Evolutionary conservation across 768 basidiomycete genomes (phyloP), one percentile per base, ranked within the genome.

Genomic region (Psilocybe cubensis): DNA sequence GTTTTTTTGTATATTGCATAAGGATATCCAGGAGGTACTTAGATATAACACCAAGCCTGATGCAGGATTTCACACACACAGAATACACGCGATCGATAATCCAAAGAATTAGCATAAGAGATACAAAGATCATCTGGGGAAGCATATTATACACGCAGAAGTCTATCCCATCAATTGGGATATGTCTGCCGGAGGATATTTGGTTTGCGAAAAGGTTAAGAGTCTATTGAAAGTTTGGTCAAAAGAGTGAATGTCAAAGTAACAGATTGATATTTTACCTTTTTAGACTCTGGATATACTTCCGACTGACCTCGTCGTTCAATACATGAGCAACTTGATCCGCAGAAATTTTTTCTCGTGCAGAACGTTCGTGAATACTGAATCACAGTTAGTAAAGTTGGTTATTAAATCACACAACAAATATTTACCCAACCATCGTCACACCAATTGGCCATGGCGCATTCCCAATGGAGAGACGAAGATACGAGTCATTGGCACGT

Each of bases 391-490:
- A 58, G 38, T 12, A 46, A 20, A 33, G 23, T 9, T 3, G 14
- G 20, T 18, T n/a, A 52, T 12, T 28, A 14, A 50, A 5, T 12
- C 27, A 57, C 20, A n/a, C 24, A 1, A 46, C 24, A 18, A 17
- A n/a, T 9, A 79, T 88, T 35, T 73, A 94, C 94, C 94, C 96
- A 76, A 98, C 97, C 91, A 96, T 96, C 59, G 97, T 99, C 8
- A 99, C 97, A 41, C 97, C 97, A 67, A 99, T 99, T 1, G 97
- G 97, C 97, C 97, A 99, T 2, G 97, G 96, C 0, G 97, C 96
- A 66, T 97, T 99, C 29, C 97, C 97, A 61, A 99, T 99, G 4
- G 93, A 95, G 35, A 99, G 78, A 6, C 97, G 90, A 21, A 99
- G 85, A 71, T 99, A 99, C 0, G 96, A 89, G 69, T 99, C 97